Conservation (phyloP, 2,329 filamentous ascomycete genomes). For the Neofusicoccum cordaticola region DNA sequence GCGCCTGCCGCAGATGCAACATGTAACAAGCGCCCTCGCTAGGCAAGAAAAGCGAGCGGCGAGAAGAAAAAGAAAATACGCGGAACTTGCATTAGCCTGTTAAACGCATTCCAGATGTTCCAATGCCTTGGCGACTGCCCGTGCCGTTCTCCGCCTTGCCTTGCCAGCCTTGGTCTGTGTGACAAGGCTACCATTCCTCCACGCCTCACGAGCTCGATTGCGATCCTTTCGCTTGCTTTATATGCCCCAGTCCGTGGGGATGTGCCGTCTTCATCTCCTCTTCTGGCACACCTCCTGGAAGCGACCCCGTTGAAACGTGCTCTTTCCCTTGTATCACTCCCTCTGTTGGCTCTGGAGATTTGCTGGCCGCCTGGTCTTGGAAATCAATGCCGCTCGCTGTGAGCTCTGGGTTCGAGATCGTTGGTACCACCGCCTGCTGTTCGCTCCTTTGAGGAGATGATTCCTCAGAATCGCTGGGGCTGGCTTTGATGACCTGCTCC, state of each 20-base stretch:
- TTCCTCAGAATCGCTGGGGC: slow-evolving; percentile 21
- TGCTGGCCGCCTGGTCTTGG: background rate
- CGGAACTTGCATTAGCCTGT: background rate
- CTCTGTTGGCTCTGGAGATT: slow-evolving; percentile 23
- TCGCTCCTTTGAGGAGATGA: background rate
- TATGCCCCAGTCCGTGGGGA: slow-evolving; percentile 32
- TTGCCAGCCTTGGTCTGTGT: background rate
- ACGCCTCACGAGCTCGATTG: slow-evolving; percentile 3
- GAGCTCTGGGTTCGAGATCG: slow-evolving; percentile 3
- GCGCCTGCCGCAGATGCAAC: background rate
- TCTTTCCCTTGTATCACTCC: slow-evolving; percentile 28
- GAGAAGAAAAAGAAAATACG: background rate
- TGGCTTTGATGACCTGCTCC: slow-evolving; percentile 30
- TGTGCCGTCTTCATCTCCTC: slow-evolving; percentile 36
- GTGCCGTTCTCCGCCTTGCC: background rate
- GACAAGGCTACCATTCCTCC: background rate
- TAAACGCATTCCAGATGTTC: background rate
- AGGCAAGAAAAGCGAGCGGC: background rate
- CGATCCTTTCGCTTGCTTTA: slow-evolving; percentile 21
- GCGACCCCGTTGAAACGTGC: slow-evolving; percentile 39
- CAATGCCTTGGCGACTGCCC: background rate
- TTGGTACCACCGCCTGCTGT: background rate
- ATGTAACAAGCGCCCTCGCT: background rate
- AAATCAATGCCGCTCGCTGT: background rate
- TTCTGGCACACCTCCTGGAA: slow-evolving; percentile 43